These are phyloP conservation scores for Cercophora samala DNA, from an alignment of 495 filamentous ascomycete species.

Conservation along the genomic window DNA sequence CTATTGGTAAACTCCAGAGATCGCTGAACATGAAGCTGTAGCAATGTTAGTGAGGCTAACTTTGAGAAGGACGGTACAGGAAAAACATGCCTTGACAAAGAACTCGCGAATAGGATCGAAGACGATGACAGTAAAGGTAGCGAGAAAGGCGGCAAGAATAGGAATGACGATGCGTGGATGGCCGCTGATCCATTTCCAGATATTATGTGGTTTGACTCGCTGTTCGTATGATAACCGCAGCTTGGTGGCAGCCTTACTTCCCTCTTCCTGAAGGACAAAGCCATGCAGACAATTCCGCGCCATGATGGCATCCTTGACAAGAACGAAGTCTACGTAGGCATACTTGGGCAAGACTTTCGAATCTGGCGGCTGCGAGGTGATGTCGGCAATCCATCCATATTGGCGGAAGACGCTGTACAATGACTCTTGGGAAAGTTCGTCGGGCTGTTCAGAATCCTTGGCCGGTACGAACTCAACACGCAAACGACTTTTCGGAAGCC, in stretches of 20 bases:
- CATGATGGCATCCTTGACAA: conserved; percentile 70
- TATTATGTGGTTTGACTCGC: conserved; percentile 67
- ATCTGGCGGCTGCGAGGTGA: conserved; percentile 71
- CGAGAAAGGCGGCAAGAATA: conserved; percentile 69
- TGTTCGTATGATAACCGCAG: conserved; percentile 80
- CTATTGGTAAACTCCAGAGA: conserved; percentile 70
- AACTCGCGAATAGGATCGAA: conserved; percentile 93
- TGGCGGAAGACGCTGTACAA: conserved; percentile 83
- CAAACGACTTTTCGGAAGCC: conserved; percentile 70
- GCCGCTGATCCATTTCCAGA: conserved; percentile 83
- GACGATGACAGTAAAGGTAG: conserved; percentile 79
- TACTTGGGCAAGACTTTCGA: conserved; percentile 79
- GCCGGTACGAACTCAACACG: conserved; percentile 83
- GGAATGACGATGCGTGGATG: conserved; percentile 91
- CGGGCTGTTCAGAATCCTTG: conserved; percentile 44
- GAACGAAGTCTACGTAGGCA: conserved; percentile 72
- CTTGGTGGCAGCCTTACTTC: conserved; percentile 68
- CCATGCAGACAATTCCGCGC: conserved; percentile 94
- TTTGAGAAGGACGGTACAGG: background rate
- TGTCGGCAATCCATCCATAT: conserved; percentile 85
- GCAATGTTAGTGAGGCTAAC: conserved; percentile 6
- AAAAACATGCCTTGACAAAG: conserved; percentile 62
- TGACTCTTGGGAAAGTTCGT: conserved; percentile 80
- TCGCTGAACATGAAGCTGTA: conserved; percentile 68
- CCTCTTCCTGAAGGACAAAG: conserved; percentile 64